Conservation (phyloP, 2,329 filamentous ascomycete species). For the Neonectria neomacrospora region DNA sequence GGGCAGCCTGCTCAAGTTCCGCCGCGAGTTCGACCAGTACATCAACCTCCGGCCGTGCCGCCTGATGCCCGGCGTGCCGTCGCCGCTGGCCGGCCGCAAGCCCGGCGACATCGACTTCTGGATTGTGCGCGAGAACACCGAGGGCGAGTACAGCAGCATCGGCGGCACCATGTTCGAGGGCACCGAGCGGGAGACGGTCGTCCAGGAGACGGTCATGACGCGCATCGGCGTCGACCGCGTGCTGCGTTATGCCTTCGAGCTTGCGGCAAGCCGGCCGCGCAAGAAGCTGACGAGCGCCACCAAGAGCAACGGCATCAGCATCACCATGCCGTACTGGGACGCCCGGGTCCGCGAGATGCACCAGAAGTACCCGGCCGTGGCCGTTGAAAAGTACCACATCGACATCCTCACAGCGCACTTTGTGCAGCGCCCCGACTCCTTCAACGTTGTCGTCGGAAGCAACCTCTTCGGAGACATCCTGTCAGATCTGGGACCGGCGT, state of each 20-base stretch:
- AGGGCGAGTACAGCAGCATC: slow-evolving; percentile 74
- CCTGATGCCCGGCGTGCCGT: slow-evolving; percentile 68
- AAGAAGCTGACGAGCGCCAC: slow-evolving; percentile 73
- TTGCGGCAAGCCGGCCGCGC: slow-evolving; percentile 65
- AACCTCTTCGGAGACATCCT: slow-evolving; percentile 75
- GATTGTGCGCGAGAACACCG: slow-evolving; percentile 74
- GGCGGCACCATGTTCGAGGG: slow-evolving; percentile 71
- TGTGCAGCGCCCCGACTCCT: slow-evolving; percentile 66
- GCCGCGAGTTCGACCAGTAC: slow-evolving; percentile 75
- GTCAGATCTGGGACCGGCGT: slow-evolving; percentile 75
- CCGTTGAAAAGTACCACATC: slow-evolving; percentile 72
- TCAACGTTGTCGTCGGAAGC: slow-evolving; percentile 73
- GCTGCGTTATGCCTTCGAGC: slow-evolving; percentile 72
- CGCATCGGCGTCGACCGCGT: slow-evolving; percentile 69
- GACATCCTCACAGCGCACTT: slow-evolving; percentile 74
- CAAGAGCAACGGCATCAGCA: slow-evolving; percentile 74
- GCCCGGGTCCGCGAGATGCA: slow-evolving; percentile 66
- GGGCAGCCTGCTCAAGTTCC: slow-evolving; percentile 73
- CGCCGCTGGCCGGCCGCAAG: slow-evolving; percentile 63
- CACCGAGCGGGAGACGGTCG: slow-evolving; percentile 68
- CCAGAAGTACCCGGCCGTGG: slow-evolving; percentile 67
- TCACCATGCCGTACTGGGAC: slow-evolving; percentile 77
- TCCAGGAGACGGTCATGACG: slow-evolving; percentile 73
- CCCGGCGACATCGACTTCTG: slow-evolving; percentile 74
- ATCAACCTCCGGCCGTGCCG: slow-evolving; percentile 74